Base-by-base conservation (phyloP, 23 red algal species). In the Gracilaria vermiculophylla region DNA sequence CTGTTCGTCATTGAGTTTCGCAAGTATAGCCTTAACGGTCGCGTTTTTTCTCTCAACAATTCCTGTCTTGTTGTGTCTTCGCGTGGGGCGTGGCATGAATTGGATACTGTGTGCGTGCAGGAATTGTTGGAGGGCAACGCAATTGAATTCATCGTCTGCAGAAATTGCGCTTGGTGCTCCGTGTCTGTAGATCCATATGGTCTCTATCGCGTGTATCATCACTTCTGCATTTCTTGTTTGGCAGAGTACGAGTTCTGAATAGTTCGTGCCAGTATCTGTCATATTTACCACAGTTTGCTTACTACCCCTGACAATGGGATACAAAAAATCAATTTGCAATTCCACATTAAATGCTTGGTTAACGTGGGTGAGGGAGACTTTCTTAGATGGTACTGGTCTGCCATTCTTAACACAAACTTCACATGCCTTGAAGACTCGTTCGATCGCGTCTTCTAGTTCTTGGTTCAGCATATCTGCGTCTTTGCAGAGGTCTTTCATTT, bases 91-190 rank as follows among this genome's bases (percentile, higher is more conserved):
- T 53, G 80, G 61, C 49, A 69, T 85, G 29, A 69, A 85, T 14
- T 39, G 21, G 28, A 85, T 71, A 70, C 47, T n/a, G 23, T 85
- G 58, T 20, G 36, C 12, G 12, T 20, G 2, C 11, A 85, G 57
- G 80, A 49, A 50, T 0, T 70, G 15, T 13, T 60, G 55, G 33
- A 85, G 49, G 15, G 5, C 14, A 19, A 15, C 29, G 37, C 25
- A 17, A 39, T 85, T 70, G 40, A 51, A 85, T 32, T 67, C 80
- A n/a, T 85, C 64, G 80, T 42, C 80, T 15, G 34, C 80, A 21
- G 23, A 62, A 33, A 69, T 15, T 12, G 34, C 41, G 17, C 2
- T 34, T 53, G 80, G 55, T 50, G 58, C 80, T 21, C 55, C 80
- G 12, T 85, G 80, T 20, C 69, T 6, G 50, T 69, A 71, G 31